phyloP scores from a whole-genome alignment of 1,139 yeast genomes.

The Pneumocystis jirovecii region DNA sequence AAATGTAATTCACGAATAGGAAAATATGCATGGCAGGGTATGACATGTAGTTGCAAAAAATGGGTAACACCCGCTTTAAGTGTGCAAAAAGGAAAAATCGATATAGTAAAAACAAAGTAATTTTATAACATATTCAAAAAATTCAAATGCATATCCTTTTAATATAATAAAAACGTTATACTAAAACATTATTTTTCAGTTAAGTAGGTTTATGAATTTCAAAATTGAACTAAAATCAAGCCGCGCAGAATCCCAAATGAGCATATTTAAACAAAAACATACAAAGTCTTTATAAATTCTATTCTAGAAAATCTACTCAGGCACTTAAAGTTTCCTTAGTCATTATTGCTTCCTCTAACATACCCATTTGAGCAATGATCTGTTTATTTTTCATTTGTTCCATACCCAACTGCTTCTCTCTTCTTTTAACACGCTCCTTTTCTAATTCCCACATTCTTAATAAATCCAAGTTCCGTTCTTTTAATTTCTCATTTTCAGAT shows the following conservation, averaged over 20 bases:
- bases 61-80: conserved; percentile 94
- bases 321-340: neutral
- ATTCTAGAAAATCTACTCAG: neutral
- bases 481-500: neutral
- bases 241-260: neutral
- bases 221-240: neutral
- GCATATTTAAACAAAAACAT: neutral
- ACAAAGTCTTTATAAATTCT: neutral
- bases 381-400: neutral
- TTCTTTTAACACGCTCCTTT: neutral
- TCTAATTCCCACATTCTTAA: neutral
- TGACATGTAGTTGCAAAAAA: conserved; percentile 83
- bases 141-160: too few relatives aligned
- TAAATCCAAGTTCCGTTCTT: neutral
- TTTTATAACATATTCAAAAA: neutral
- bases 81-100: conserved; percentile 67
- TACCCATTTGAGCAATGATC: neutral
- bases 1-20: conserved; percentile 64
- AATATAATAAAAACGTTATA: too few relatives aligned
- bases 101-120: conserved; percentile 30
- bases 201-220: neutral
- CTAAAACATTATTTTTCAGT: too few relatives aligned
- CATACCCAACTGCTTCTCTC: neutral
- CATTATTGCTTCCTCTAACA: neutral
- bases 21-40: conserved; percentile 88